Evolutionary conservation across 1,284 basidiomycete species (phyloP), one percentile per base, ranked within the genome.

Genomic region (Athelia psychrophila): DNA sequence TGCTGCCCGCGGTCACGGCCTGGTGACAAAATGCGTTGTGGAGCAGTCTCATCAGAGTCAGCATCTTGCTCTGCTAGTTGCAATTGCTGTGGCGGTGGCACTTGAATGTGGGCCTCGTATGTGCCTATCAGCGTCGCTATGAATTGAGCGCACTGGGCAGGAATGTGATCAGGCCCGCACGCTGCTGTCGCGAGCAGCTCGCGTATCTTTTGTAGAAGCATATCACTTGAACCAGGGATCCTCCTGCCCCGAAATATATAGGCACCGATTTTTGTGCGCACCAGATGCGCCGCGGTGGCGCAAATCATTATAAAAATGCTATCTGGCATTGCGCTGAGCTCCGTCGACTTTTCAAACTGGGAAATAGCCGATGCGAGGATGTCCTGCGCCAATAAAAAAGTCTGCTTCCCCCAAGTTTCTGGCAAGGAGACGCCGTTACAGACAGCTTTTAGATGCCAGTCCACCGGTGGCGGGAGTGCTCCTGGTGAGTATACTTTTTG

Each of bases 251-350:
- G 57, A 16, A 67, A 60, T 50, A 76, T 68, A 32, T 69, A 57
- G 12, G 73, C 55, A 36, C 61, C 64, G 61, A 75, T 72, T 55
- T 76, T 77, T 42, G 67, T 64, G 15, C 72, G 60, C 46, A 76
- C 62, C 33, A 78, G 55, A 49, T 66, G 74, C 1, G 71, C 63
- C 3, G 75, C 68, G 25, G 75, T 68, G 48, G 76, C 70, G 0
- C 71, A 64, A 50, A 78, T 60, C 65, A 78, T 69, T 27, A 63
- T 59, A 56, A 76, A 78, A 25, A 74, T 50, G 48, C 59, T 62
- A 56, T 77, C 76, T 0, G 77, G 77, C 3, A 71, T 67, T 1
- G 74, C 65, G 53, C 66, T 62, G 45, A 77, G 60, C n/a, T 71
- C 54, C 2, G 54, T 57, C 19, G 63, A 54, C 47, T 77, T 72